phyloP scores from a whole-genome alignment of 306 rosid species.

The Vigna angularis region DNA sequence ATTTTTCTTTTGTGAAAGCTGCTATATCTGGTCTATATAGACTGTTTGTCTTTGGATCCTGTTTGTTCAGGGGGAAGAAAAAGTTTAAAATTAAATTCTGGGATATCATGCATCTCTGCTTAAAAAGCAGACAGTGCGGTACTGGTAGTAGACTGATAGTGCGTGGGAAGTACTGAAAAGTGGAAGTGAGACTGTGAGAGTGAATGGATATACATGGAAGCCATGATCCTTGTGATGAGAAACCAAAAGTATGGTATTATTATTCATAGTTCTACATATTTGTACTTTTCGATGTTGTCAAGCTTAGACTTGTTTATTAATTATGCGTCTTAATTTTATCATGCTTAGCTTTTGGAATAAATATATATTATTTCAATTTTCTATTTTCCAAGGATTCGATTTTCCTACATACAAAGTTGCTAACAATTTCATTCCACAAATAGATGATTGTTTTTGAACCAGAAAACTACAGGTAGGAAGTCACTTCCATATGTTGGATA shows the following conservation, averaged over 20 bases:
- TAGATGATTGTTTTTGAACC: slow-evolving; percentile 1
- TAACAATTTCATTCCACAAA: neutral
- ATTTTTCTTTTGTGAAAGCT: slow-evolving; percentile 38
- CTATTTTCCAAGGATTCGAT: slow-evolving; percentile 37
- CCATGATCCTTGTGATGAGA: slow-evolving; percentile 2
- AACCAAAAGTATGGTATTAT: slow-evolving; percentile 28
- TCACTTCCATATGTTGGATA: slow-evolving; percentile 44
- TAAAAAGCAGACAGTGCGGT: slow-evolving; percentile 56
- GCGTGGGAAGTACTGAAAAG: slow-evolving; percentile 54
- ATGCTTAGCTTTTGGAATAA: slow-evolving; percentile 12
- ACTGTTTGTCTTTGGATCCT: slow-evolving; percentile 58
- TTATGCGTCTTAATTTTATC: slow-evolving; percentile 11
- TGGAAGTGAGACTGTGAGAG: slow-evolving; percentile 34
- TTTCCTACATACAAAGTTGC: slow-evolving; percentile 7
- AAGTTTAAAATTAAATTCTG: slow-evolving; percentile 50
- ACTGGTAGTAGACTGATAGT: slow-evolving; percentile 53
- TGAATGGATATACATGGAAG: slow-evolving; percentile 20
- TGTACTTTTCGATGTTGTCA: slow-evolving; percentile 34
- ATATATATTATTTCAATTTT: slow-evolving; percentile 19
- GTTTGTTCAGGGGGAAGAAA: slow-evolving; percentile 55
- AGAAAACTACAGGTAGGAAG: slow-evolving; percentile 23
- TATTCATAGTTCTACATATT: slow-evolving; percentile 24
- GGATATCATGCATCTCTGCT: slow-evolving; percentile 54
- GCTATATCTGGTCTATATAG: slow-evolving; percentile 36
- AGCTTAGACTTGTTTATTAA: slow-evolving; percentile 40